Evolutionary conservation across 108 stramenopile species (phyloP).

Genomic region (Cyclostephanos invisitatus): DNA sequence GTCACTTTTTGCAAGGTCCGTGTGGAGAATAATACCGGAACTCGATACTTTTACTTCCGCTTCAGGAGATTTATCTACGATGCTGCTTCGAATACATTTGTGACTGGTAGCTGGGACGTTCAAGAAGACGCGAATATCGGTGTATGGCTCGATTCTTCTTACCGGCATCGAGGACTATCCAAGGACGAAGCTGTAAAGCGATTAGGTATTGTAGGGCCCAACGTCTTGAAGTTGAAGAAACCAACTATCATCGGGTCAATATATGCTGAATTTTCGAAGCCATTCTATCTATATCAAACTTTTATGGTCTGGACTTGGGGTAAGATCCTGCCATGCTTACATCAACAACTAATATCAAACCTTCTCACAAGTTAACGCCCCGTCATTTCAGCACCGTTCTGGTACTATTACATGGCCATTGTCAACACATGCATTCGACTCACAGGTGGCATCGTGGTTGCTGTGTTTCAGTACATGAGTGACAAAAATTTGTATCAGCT

Average conservation of each 20-base stretch:
- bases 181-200: slow-evolving; percentile 42
- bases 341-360: not conserved
- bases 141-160: slow-evolving; percentile 30
- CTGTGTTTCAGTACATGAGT: slow-evolving; percentile 53
- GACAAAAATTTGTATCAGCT: slow-evolving; percentile 51
- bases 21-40: slow-evolving; percentile 40
- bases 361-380: not conserved
- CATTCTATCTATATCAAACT: slow-evolving; percentile 68
- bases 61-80: slow-evolving; percentile 52
- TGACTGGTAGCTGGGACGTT: slow-evolving; percentile 38
- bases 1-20: slow-evolving; percentile 35
- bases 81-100: slow-evolving; percentile 18
- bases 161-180: slow-evolving; percentile 40
- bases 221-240: slow-evolving; percentile 53
- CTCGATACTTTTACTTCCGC: slow-evolving; percentile 47
- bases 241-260: slow-evolving; percentile 48
- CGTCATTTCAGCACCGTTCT: not conserved
- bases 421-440: slow-evolving; percentile 39
- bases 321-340: not conserved
- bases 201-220: slow-evolving; percentile 46
- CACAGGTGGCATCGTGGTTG: slow-evolving; percentile 53
- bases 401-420: slow-evolving; percentile 72
- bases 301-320: slow-evolving; percentile 71
- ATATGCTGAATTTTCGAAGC: slow-evolving; percentile 52
- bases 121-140: slow-evolving; percentile 30